These are phyloP conservation scores for Fragaria ananassa DNA, from an alignment of 306 rosid species.

Conservation along the genomic window DNA sequence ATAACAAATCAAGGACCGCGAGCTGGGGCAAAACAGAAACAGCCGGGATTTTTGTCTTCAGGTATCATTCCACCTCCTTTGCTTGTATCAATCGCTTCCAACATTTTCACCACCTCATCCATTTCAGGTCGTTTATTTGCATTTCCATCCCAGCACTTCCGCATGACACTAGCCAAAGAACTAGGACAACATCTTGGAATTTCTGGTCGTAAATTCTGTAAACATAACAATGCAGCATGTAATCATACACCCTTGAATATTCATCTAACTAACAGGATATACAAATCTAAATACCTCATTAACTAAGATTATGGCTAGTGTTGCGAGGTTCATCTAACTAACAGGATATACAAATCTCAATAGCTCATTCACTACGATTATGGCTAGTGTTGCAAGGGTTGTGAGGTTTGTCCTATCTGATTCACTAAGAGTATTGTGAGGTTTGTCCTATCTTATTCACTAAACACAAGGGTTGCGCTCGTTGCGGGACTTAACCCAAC, in stretches of 20 bases:
- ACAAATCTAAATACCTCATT: neutral
- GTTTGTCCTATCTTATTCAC: no score
- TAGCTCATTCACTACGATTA: neutral
- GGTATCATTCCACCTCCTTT: constrained; percentile 79
- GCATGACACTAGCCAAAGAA: constrained; percentile 50
- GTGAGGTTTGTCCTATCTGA: no score
- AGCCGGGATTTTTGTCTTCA: constrained; percentile 33
- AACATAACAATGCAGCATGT: neutral
- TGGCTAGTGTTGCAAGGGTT: neutral
- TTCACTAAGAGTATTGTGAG: no score
- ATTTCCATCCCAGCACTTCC: constrained; percentile 60
- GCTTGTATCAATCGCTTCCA: constrained; percentile 66
- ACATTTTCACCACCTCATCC: constrained; percentile 63
- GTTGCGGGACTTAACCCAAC: no score
- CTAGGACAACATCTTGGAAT: constrained; percentile 66
- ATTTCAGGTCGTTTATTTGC: constrained; percentile 59
- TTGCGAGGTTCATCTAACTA: no score
- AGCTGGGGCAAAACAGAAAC: constrained; percentile 47
- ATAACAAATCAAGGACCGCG: constrained; percentile 52
- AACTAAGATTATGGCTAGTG: neutral
- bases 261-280: neutral
- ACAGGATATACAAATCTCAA: no score
- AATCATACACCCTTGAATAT: neutral
- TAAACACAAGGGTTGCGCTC: no score
- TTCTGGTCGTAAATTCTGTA: constrained; percentile 63